phyloP scores from a whole-genome alignment of 768 basidiomycete species.

The Artomyces pyxidatus region DNA sequence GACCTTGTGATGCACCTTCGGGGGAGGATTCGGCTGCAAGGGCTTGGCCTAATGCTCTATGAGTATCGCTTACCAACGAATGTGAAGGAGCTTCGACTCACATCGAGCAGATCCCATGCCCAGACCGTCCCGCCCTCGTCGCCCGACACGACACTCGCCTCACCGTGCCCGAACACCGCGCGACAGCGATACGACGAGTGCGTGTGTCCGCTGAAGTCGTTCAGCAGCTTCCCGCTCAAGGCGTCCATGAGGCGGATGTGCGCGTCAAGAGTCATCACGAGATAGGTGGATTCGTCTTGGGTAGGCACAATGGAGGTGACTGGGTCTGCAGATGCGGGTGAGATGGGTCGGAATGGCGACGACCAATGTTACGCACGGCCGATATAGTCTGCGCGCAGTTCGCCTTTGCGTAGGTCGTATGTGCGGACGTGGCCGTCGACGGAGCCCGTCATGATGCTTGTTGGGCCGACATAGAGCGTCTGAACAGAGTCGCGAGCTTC shows the following conservation, averaged over 20 bases:
- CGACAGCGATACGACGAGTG: slow-evolving; percentile 73
- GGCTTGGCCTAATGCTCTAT: slow-evolving; percentile 52
- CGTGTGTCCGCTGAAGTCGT: slow-evolving; percentile 73
- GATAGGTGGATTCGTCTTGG: slow-evolving; percentile 68
- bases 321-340: slow-evolving; percentile 48
- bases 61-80: no score
- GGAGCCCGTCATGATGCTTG: slow-evolving; percentile 70
- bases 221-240: slow-evolving; percentile 72
- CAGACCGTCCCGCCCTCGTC: slow-evolving; percentile 87
- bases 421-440: slow-evolving; percentile 90
- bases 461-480: slow-evolving; percentile 57
- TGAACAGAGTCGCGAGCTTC: slow-evolving; percentile 87
- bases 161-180: slow-evolving; percentile 75
- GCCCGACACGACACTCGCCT: slow-evolving; percentile 76
- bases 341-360: neutral
- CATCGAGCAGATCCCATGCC: slow-evolving; percentile 92
- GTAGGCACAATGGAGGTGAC: slow-evolving; percentile 80
- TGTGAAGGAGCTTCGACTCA: slow-evolving; percentile 39
- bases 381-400: slow-evolving; percentile 82
- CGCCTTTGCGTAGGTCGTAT: slow-evolving; percentile 92
- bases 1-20: slow-evolving; percentile 71
- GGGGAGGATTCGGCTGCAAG: slow-evolving; percentile 65
- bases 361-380: slow-evolving; percentile 54
- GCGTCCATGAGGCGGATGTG: slow-evolving; percentile 83
- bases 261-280: slow-evolving; percentile 80